Percentiles rank a stretch among this genome's conserved stretches.
phyloP scores from a whole-genome alignment of 148 eudicot species.

The Amaranthus cruentus region DNA sequence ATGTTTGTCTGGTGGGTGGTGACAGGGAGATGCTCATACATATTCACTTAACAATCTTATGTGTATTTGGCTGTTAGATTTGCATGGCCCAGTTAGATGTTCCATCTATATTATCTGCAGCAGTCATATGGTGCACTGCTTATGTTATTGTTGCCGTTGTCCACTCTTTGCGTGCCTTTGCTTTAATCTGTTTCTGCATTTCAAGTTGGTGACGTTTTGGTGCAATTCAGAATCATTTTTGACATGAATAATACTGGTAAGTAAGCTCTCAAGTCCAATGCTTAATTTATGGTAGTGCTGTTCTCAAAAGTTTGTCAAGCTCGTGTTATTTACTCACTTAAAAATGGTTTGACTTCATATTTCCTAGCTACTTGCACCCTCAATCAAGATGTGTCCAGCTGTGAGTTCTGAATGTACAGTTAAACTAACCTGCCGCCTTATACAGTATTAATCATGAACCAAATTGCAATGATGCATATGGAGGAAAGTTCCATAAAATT shows the following conservation, averaged over 20 bases:
- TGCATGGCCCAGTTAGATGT: constrained; percentile 30
- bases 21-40: not conserved
- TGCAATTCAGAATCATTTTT: constrained; percentile 6
- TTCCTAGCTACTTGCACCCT: not conserved
- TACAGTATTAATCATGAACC: not conserved
- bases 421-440: not conserved
- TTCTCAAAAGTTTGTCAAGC: not conserved
- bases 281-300: not conserved
- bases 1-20: not conserved
- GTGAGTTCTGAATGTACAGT: not conserved
- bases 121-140: constrained; percentile 36
- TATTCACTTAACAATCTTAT: not conserved
- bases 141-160: constrained; percentile 32
- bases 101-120: constrained; percentile 23
- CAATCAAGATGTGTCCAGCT: not conserved
- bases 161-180: constrained; percentile 24
- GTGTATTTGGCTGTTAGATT: constrained; percentile 21
- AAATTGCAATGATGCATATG: not conserved
- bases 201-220: constrained; percentile 22
- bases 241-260: constrained; percentile 8
- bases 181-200: constrained; percentile 25
- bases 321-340: not conserved
- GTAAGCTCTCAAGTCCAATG: constrained; percentile 9
- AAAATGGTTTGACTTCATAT: not conserved
- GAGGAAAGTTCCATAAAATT: not conserved